Evolutionary conservation across 2,329 filamentous ascomycete species (phyloP), one percentile per base, ranked within the genome.

Genomic region (Pyrenophora tritici-repentis): DNA sequence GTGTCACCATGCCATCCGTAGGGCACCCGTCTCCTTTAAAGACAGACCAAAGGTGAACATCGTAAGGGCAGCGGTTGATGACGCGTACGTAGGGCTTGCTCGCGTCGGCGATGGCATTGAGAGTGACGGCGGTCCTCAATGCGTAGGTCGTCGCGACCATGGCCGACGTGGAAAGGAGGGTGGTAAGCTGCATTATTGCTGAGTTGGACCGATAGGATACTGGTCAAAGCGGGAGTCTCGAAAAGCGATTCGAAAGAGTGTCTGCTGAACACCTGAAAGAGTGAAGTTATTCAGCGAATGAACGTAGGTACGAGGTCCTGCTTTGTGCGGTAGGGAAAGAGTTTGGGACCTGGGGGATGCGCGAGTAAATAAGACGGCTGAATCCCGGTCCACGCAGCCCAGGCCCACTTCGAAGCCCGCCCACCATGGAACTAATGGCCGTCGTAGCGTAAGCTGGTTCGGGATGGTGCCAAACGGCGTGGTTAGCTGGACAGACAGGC

Each of bases 241-340:
- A 55, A 48, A 56, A 49, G 51, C 44, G 48, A 61, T 47, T 49
- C 32, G 53, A 74, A 71, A 24, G 72, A 73, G 55, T 61, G 72
- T 66, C 53, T 66, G 68, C 69, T 61, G 69, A 70, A 65, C 56
- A 71, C 67, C 70, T 73, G 55, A 73, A 72, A 39, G 72, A 73
- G 70, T 73, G 71, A 71, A 74, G 71, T 62, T 71, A 65, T 68
- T 66, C 70, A 72, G 69, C 70, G 61, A 70, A 71, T 66, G 49
- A 71, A 70, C 63, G 56, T 65, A 64, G 58, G 61, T 65, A 60
- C 65, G 55, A 71, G 66, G 64, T 71, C 71, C 69, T 70, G 68
- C 67, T 72, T 29, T 69, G 67, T 66, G 66, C 62, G 66, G 63
- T 67, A 53, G 53, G 51, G 54, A 53, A 58, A 54, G 58, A 40